Evolutionary conservation across 768 basidiomycete species (phyloP).

Genomic region (Lentinula lateritia): DNA sequence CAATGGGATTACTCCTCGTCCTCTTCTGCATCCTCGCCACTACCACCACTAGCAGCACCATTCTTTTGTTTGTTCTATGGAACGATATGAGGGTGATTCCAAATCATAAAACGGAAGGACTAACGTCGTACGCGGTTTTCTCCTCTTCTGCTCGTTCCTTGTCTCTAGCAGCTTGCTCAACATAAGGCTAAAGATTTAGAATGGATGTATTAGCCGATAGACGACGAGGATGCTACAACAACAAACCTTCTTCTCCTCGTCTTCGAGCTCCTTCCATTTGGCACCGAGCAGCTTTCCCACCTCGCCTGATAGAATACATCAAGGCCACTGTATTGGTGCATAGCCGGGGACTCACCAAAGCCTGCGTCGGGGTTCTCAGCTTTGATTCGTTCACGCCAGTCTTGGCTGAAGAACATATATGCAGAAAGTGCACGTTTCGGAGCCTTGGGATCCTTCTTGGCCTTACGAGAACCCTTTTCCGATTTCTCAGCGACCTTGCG

Average conservation of each 20-base stretch:
- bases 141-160: slow-evolving; percentile 85
- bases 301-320: slow-evolving; percentile 51
- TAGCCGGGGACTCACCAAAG: slow-evolving; percentile 55
- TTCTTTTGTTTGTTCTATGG: slow-evolving; percentile 10
- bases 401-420: slow-evolving; percentile 99
- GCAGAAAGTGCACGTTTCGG: slow-evolving; percentile 93
- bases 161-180: slow-evolving; percentile 81
- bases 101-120: slow-evolving; percentile 8
- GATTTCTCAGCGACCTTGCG: slow-evolving; percentile 75
- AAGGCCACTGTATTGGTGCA: not conserved
- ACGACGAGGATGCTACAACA: slow-evolving; percentile 10
- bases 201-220: slow-evolving; percentile 7
- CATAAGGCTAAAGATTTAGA: slow-evolving; percentile 60
- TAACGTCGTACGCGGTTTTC: slow-evolving; percentile 50
- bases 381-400: slow-evolving; percentile 95
- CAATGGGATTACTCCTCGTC: slow-evolving; percentile 4
- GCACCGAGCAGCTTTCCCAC: slow-evolving; percentile 92
- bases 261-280: slow-evolving; percentile 95
- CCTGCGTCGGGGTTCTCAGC: slow-evolving; percentile 90
- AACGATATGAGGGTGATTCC: slow-evolving; percentile 12
- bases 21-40: slow-evolving; percentile 3
- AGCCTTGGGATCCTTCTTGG: slow-evolving; percentile 76
- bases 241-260: slow-evolving; percentile 83
- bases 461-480: slow-evolving; percentile 51
- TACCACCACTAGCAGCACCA: slow-evolving; percentile 3